Conservation (phyloP, 495 filamentous ascomycete species). For the Corynascus novoguineensis region DNA sequence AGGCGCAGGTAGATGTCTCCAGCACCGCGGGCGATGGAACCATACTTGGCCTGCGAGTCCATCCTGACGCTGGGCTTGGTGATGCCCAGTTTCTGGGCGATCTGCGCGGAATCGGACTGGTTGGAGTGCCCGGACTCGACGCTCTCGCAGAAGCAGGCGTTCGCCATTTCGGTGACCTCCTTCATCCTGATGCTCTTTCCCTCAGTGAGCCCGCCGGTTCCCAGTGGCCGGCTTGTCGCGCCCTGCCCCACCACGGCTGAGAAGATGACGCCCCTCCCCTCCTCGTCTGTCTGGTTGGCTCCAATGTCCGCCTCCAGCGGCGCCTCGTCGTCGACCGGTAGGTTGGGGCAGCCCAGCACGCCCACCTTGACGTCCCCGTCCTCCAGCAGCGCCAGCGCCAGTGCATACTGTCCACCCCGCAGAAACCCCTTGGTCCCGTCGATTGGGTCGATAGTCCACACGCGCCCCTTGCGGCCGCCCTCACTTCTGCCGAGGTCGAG, state of each 20-base stretch:
- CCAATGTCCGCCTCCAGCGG: slow-evolving; percentile 62
- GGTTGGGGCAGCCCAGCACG: slow-evolving; percentile 89
- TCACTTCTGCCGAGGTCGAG: slow-evolving; percentile 78
- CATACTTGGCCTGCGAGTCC: slow-evolving; percentile 98
- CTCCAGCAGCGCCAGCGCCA: slow-evolving; percentile 85
- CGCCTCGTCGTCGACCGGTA: slow-evolving; percentile 73
- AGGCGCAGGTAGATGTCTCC: slow-evolving; percentile 91
- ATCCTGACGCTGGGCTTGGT: slow-evolving; percentile 78
- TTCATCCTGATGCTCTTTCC: slow-evolving; percentile 72
- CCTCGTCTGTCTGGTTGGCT: slow-evolving; percentile 58
- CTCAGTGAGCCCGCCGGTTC: slow-evolving; percentile 50
- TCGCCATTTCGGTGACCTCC: slow-evolving; percentile 60
- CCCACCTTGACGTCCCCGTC: slow-evolving; percentile 94
- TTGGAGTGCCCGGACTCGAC: slow-evolving; percentile 88
- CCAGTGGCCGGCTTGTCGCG: slow-evolving; percentile 67
- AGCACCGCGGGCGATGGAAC: slow-evolving; percentile 87
- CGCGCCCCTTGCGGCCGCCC: slow-evolving; percentile 73
- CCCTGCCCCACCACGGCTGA: slow-evolving; percentile 71
- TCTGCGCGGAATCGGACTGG: slow-evolving; percentile 77
- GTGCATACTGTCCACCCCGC: slow-evolving; percentile 94
- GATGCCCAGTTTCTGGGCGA: slow-evolving; percentile 80
- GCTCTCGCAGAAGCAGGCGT: slow-evolving; percentile 89
- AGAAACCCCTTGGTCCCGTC: slow-evolving; percentile 98
- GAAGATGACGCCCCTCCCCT: slow-evolving; percentile 75
- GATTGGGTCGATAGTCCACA: slow-evolving; percentile 97